Evolutionary conservation across 139 green algal genomes (phyloP).

Genomic region (Eudorina sp.): DNA sequence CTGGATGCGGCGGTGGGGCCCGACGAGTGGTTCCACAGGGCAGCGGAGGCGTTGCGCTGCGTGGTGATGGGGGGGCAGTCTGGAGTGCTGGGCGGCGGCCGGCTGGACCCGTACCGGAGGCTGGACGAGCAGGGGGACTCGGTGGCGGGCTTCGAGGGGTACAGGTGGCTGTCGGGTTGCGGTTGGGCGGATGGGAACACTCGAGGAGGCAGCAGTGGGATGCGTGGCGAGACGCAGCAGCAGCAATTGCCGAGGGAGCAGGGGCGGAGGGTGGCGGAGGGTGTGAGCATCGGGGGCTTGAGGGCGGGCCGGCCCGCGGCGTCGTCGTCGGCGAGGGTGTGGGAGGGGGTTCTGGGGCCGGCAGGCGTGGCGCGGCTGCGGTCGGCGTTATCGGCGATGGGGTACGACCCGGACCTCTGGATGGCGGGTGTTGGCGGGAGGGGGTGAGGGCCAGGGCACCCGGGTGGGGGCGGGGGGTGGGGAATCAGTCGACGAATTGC

Average conservation of each 20-base stretch:
- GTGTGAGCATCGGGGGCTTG: conserved; percentile 12
- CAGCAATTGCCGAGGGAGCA: no score
- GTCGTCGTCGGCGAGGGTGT: not conserved
- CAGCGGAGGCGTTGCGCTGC: not conserved
- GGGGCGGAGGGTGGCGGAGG: not conserved
- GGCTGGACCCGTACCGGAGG: conserved; percentile 14
- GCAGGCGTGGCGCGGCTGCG: not conserved
- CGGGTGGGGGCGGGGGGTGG: no score
- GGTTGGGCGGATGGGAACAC: no score
- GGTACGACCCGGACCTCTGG: not conserved
- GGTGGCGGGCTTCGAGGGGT: not conserved
- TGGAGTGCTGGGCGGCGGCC: conserved; percentile 17
- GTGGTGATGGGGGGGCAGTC: not conserved
- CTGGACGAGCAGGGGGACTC: not conserved
- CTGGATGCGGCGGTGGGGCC: conserved; percentile 7
- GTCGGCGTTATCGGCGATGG: not conserved
- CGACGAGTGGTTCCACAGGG: not conserved
- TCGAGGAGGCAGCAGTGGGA: no score
- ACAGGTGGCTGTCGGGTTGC: not conserved
- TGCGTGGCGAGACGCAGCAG: no score
- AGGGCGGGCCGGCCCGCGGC: not conserved
- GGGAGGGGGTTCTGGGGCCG: not conserved
- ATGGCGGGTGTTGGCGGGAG: conserved; percentile 5
- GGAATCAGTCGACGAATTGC: no score
- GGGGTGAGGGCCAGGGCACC: no score